These are phyloP conservation scores for Chytridium lagenaria DNA, from an alignment of 371 early-diverging fungal genomes.

Conservation along the genomic window DNA sequence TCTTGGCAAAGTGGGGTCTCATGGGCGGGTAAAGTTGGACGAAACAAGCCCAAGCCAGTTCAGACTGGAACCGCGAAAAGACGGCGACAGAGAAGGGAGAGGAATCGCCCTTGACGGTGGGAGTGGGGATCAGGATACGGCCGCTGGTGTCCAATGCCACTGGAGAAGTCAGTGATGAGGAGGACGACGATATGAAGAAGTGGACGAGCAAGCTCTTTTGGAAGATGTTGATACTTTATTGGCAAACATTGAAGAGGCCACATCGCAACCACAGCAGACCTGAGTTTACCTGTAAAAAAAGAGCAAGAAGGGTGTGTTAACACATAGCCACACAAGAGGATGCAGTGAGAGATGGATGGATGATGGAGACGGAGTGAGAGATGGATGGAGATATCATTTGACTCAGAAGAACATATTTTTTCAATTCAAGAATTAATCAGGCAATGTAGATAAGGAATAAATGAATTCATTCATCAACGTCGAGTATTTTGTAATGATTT, in stretches of 20 bases:
- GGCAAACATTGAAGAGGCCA: slow-evolving; percentile 14
- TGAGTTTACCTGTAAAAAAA: no score
- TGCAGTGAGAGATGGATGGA: background rate
- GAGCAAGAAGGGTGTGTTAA: no score
- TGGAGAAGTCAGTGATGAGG: slow-evolving; percentile 6
- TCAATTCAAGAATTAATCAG: slow-evolving; percentile 11
- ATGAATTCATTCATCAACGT: no score
- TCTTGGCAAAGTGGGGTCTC: slow-evolving; percentile 43
- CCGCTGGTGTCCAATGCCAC: background rate
- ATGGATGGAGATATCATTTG: background rate
- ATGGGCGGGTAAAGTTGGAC: slow-evolving; percentile 41
- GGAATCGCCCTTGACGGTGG: background rate
- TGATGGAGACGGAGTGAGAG: background rate
- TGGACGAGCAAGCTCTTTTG: slow-evolving; percentile 34
- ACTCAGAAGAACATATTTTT: background rate
- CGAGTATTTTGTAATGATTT: no score
- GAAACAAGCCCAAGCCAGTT: background rate
- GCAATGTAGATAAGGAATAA: slow-evolving; percentile 33
- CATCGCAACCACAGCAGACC: background rate
- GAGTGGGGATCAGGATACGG: background rate
- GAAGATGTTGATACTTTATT: slow-evolving; percentile 32
- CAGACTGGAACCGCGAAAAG: background rate
- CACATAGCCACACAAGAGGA: no score
- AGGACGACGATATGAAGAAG: slow-evolving; percentile 31
- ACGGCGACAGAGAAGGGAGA: background rate